Evolutionary conservation across 202 grass and related monocot species (phyloP), one percentile per base, ranked within the genome.

Genomic region (Panicum virgatum): DNA sequence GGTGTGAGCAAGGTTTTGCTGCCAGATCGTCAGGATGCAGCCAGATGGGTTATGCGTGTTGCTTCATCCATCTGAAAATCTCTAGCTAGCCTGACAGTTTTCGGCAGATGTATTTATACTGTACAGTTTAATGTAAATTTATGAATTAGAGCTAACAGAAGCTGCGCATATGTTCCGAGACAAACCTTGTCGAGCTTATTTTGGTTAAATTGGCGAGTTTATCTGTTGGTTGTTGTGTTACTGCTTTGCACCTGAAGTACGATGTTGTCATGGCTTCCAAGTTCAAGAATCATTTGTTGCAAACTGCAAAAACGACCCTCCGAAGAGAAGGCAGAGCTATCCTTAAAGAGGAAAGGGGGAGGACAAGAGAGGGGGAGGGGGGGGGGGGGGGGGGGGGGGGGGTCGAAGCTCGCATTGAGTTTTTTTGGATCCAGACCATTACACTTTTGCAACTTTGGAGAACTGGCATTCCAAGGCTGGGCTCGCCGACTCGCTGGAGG

Each of bases 31-130:
- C 6, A 18, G 15, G 76, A n/a, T 6, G 16, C 60, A 23, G 62
- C 40, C 11, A 38, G 42, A 72, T 61, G 12, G 25, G 0, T 58
- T 84, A 2, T 47, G 11, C 40, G 2, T 27, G 43, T 45, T 0
- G 12, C 12, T 3, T 46, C 44, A 15, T 4, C 44, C 44, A 12
- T 46, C 44, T 46, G 44, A 14, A 13, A 46, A 12, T 12, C 11
- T 44, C 44, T 46, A 15, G 44, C 51, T 12, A 76, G 60, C 20
- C 51, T 27, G 73, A 69, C 27, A 5, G 13, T 39, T 69, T 61
- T 60, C 5, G 15, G 13, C 75, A 11, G 71, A 34, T 86, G 85
- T 76, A 32, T 82, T 80, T 52, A 69, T 82, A 26, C 44, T 82
- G 72, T 86, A 82, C 71, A 70, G 52, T 36, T 40, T 43, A 44